Evolutionary conservation across 139 green algal species (phyloP).

Genomic region (Picochlorum sp.): DNA sequence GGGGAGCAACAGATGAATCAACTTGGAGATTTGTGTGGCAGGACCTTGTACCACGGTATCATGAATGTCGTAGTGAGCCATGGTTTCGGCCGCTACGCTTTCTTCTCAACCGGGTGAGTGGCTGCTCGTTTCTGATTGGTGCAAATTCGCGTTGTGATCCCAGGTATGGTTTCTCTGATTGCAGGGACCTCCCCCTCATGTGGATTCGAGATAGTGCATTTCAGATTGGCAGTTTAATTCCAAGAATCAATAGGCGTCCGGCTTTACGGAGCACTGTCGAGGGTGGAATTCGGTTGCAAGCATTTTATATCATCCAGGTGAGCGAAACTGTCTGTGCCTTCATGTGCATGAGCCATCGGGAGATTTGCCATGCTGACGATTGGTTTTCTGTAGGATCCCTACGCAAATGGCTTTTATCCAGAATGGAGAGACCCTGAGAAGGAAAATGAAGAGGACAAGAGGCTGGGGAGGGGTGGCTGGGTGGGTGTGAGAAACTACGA

Average conservation of each 20-base stretch:
- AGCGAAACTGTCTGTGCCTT: too few relatives aligned
- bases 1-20: too few relatives aligned
- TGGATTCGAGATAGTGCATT: constrained; percentile 45
- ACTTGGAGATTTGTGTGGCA: too few relatives aligned
- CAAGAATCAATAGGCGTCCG: constrained; percentile 24
- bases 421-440: constrained; percentile 16
- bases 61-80: too few relatives aligned
- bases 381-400: constrained; percentile 38
- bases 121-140: too few relatives aligned
- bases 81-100: too few relatives aligned
- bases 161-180: too few relatives aligned
- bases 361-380: too few relatives aligned
- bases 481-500: constrained; percentile 57
- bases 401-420: constrained; percentile 44
- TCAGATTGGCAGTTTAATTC: constrained; percentile 45
- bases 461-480: constrained; percentile 41
- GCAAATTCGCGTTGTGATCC: too few relatives aligned
- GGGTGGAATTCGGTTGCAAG: constrained; percentile 16
- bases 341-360: too few relatives aligned
- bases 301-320: constrained; percentile 39
- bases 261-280: constrained; percentile 32
- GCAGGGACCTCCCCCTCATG: constrained; percentile 16
- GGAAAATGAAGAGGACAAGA: constrained; percentile 24
- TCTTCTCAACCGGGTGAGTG: too few relatives aligned
- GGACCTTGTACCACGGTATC: too few relatives aligned